These are phyloP conservation scores for Candida boidinii DNA, from an alignment of 805 yeast species.

Conservation along the genomic window DNA sequence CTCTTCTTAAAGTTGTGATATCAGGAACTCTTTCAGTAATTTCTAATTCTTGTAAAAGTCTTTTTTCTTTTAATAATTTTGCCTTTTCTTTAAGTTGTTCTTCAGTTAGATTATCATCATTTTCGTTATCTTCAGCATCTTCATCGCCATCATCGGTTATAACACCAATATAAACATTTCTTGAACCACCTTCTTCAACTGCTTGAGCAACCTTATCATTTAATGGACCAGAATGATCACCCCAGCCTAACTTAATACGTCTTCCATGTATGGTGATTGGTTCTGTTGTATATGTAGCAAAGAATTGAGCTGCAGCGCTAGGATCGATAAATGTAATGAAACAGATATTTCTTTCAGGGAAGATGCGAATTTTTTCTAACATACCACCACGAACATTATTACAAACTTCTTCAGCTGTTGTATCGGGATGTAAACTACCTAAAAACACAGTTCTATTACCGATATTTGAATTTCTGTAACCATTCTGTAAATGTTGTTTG, in stretches of 20 bases:
- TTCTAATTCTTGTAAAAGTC: not conserved
- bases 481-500: not conserved
- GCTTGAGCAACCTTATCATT: slow-evolving; percentile 48
- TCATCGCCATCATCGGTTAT: slow-evolving; percentile 9
- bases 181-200: slow-evolving; percentile 57
- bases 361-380: slow-evolving; percentile 46
- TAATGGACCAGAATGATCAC: slow-evolving; percentile 57
- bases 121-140: not conserved
- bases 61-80: no score
- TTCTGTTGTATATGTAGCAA: slow-evolving; percentile 35
- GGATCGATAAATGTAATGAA: slow-evolving; percentile 65
- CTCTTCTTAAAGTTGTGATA: slow-evolving; percentile 44
- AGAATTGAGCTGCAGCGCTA: slow-evolving; percentile 57
- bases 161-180: slow-evolving; percentile 69
- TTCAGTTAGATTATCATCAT: not conserved
- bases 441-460: slow-evolving; percentile 65
- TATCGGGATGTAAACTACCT: slow-evolving; percentile 55
- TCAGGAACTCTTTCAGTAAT: slow-evolving; percentile 26
- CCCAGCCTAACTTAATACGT: slow-evolving; percentile 66
- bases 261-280: slow-evolving; percentile 55
- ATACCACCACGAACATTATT: slow-evolving; percentile 74
- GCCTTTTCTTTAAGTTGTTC: slow-evolving; percentile 1
- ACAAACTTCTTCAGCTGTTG: slow-evolving; percentile 67
- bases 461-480: slow-evolving; percentile 7
- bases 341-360: slow-evolving; percentile 47